These are phyloP conservation scores for Elsinoe perseae DNA, from an alignment of 2,329 filamentous ascomycete genomes.

Conservation along the genomic window DNA sequence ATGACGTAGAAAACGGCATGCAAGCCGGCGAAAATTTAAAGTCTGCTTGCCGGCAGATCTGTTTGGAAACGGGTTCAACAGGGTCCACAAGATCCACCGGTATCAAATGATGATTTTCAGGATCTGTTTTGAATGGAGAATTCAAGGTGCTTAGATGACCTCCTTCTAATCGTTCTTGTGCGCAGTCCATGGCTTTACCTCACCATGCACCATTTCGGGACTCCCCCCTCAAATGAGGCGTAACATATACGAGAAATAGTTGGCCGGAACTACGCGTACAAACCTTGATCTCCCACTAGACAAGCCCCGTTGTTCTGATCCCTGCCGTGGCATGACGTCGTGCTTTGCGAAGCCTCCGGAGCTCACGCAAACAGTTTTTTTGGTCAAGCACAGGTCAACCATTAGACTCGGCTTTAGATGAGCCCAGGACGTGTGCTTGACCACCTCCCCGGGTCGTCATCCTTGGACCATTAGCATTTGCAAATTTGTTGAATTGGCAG, in stretches of 20 bases:
- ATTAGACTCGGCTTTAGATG: neutral
- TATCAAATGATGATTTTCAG: neutral
- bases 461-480: neutral
- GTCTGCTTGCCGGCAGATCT: neutral
- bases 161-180: no score
- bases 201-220: no score
- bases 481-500: neutral
- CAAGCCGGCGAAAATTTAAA: neutral
- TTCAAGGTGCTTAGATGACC: no score
- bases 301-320: neutral
- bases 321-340: neutral
- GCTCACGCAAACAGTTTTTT: neutral
- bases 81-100: neutral
- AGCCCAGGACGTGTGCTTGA: neutral
- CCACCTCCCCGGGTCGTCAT: slow-evolving; percentile 4
- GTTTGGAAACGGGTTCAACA: neutral
- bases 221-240: no score
- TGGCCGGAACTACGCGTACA: neutral
- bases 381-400: neutral
- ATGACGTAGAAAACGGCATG: neutral
- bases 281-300: neutral
- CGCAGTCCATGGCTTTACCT: no score
- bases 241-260: neutral
- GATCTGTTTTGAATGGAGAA: no score
- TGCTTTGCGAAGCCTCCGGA: neutral